Conservation (phyloP, 192 early-diverging fungal species). For the Podochytrium sp. region DNA sequence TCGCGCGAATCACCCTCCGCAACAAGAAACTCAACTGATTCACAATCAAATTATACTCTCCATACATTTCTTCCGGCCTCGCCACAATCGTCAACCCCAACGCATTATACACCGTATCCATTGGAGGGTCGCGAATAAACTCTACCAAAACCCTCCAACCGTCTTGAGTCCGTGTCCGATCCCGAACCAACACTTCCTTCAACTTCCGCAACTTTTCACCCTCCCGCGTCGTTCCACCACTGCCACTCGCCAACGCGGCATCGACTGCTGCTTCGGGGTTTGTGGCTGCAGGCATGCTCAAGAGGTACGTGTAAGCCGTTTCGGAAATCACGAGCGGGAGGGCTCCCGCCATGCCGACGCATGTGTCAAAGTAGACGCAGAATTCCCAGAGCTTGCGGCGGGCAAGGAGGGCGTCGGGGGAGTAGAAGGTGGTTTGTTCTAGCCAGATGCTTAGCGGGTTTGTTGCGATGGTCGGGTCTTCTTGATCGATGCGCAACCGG, state of each 20-base stretch:
- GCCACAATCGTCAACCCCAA: background rate
- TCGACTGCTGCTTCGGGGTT: background rate
- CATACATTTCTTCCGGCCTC: background rate
- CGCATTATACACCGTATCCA: constrained; percentile 7
- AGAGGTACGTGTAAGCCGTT: constrained; percentile 10
- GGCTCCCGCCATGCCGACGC: constrained; percentile 14
- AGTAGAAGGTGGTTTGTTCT: constrained; percentile 6
- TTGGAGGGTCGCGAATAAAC: constrained; percentile 12
- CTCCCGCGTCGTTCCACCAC: background rate
- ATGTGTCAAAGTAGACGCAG: constrained; percentile 28
- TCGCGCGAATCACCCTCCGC: constrained; percentile 27
- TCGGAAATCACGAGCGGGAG: constrained; percentile 25
- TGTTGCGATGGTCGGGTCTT: constrained; percentile 19
- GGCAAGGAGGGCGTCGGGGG: constrained; percentile 3
- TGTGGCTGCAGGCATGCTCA: background rate
- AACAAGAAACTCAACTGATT: constrained; percentile 25
- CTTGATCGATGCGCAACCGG: constrained; percentile 27
- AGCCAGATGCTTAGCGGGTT: constrained; percentile 31
- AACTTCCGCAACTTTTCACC: background rate
- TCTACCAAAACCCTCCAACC: background rate
- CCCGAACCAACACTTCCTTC: background rate
- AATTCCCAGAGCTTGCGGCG: constrained; percentile 26
- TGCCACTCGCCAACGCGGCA: background rate
- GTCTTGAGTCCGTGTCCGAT: background rate
- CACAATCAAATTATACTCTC: constrained; percentile 4